These are phyloP conservation scores for Nothophytophthora sp. DNA, from an alignment of 352 stramenopile genomes.

Conservation along the genomic window DNA sequence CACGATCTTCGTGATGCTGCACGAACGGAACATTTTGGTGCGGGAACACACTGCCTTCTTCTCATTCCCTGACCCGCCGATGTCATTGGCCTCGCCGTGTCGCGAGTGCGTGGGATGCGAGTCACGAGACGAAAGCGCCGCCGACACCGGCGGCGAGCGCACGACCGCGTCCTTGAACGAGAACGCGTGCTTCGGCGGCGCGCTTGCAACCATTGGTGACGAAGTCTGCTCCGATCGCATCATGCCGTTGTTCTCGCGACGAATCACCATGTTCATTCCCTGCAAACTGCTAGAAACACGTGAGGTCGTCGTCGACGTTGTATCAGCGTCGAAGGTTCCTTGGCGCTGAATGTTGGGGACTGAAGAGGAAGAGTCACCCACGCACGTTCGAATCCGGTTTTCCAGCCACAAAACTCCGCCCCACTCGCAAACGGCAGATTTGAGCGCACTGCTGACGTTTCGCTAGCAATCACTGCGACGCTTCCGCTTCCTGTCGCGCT, in stretches of 20 bases:
- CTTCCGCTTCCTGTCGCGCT: no score
- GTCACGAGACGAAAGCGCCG: neutral
- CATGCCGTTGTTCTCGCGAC: constrained; percentile 5
- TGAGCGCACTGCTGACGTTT: no score
- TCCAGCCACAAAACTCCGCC: no score
- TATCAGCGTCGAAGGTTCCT: neutral
- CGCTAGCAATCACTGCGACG: no score
- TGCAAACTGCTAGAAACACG: neutral
- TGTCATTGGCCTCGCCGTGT: neutral
- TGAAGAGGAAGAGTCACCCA: constrained; percentile 6
- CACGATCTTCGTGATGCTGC: constrained; percentile 39
- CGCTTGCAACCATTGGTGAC: constrained; percentile 5
- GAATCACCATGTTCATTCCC: constrained; percentile 23
- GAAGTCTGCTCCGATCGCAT: constrained; percentile 1
- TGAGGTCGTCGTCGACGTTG: neutral
- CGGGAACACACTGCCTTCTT: constrained; percentile 2
- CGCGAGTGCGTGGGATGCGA: neutral
- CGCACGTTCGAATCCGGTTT: no score
- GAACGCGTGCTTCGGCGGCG: constrained; percentile 17
- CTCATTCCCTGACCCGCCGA: constrained; percentile 4
- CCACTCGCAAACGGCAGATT: no score
- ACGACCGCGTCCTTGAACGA: constrained; percentile 40
- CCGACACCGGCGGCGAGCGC: constrained; percentile 10
- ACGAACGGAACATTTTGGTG: constrained; percentile 26
- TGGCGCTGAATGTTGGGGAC: constrained; percentile 2